Evolutionary conservation across 495 filamentous ascomycete species (phyloP).

Genomic region (Hyaloscypha finlandica): DNA sequence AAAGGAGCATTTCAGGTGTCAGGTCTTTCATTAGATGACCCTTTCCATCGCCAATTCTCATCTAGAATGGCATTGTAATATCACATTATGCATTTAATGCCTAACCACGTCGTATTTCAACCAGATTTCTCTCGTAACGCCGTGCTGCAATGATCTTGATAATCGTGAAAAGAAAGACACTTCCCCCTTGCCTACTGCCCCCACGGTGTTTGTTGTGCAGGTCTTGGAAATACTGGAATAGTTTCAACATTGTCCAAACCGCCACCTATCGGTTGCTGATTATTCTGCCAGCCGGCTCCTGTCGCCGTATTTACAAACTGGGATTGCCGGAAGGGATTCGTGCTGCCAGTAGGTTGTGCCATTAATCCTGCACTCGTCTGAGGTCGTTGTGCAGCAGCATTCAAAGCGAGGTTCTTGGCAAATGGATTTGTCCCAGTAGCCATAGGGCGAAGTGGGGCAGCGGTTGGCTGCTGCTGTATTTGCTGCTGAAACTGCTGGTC

Average conservation of each 20-base stretch:
- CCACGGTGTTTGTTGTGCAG: slow-evolving; percentile 52
- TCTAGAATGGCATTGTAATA: slow-evolving; percentile 20
- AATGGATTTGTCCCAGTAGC: slow-evolving; percentile 76
- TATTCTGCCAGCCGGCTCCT: slow-evolving; percentile 82
- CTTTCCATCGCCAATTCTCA: background rate
- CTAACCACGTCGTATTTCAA: background rate
- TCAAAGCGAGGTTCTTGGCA: slow-evolving; percentile 45
- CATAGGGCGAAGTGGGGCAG: slow-evolving; percentile 56
- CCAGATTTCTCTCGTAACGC: slow-evolving; percentile 29
- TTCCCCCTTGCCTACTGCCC: background rate
- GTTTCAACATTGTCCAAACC: slow-evolving; percentile 81
- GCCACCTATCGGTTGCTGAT: slow-evolving; percentile 78
- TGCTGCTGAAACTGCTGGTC: slow-evolving; percentile 48
- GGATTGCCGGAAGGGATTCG: slow-evolving; percentile 92
- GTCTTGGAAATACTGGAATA: slow-evolving; percentile 83
- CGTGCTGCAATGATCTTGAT: slow-evolving; percentile 28
- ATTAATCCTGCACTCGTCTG: slow-evolving; percentile 50
- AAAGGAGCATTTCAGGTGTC: slow-evolving; percentile 5
- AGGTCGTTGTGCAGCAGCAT: slow-evolving; percentile 35
- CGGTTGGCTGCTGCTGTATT: slow-evolving; percentile 34
- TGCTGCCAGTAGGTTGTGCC: slow-evolving; percentile 77
- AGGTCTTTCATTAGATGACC: slow-evolving; percentile 15
- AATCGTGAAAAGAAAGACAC: background rate
- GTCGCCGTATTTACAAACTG: slow-evolving; percentile 85
- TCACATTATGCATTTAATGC: slow-evolving; percentile 26